Evolutionary conservation across 2,329 filamentous ascomycete species (phyloP), one percentile per base, ranked within the genome.

Genomic region (Cercospora sojina): DNA sequence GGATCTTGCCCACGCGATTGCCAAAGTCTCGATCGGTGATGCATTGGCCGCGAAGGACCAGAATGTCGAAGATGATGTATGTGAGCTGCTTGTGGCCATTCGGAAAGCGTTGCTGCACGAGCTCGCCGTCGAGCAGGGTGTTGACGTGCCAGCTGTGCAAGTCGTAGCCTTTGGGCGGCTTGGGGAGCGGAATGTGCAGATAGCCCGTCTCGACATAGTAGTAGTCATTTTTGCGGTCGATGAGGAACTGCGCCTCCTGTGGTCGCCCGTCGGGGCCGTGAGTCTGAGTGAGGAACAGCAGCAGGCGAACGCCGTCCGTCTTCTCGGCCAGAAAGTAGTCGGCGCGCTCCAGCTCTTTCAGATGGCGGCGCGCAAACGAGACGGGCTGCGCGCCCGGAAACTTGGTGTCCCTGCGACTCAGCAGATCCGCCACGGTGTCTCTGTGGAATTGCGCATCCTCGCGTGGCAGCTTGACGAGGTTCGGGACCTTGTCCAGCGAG

Each of bases 311-410:
- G 63, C 95, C 95, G 77, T 99, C 95, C 0, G 94, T 97, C 82
- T 99, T 99, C 80, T 99, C 95, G 83, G 94, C 97, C 70, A 99
- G 91, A 77, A 93, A 99, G 82, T 98, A 99, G 80, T 98, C 95
- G 76, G 91, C 85, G 66, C 85, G 84, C 68, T 90, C 88, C 38
- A 99, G 85, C 80, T 96, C 93, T n/a, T 88, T 82, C 9, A 98
- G 80, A 79, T 99, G 95, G 73, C 87, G 85, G 65, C 90, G 85
- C 63, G 91, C 85, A 77, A 99, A 99, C 75, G 92, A 96, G 70
- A 99, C 93, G 13, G 95, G 95, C 79, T 99, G 95, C 60, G 95
- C 94, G 74, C 88, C 95, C 0, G 95, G 93, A 73, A 99, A 99
- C 70, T 81, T 84, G 25, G 82, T 80, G 71, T 87, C 88, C 61